Conservation (phyloP, 176 grass and related monocot species). For the Triticum dicoccoides region DNA sequence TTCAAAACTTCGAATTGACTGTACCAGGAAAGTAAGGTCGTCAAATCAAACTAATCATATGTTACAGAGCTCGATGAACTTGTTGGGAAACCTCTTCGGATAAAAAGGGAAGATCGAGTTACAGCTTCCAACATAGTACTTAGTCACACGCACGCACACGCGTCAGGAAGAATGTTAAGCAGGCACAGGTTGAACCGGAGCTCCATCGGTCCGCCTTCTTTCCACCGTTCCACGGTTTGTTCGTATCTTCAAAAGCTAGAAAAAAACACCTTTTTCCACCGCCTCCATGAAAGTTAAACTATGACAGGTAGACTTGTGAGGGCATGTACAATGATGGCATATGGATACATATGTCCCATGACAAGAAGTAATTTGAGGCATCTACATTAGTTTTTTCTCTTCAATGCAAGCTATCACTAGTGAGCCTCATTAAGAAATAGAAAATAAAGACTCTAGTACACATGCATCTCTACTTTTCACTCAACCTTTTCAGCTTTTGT, state of each 20-base stretch:
- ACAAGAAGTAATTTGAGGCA: too few relatives aligned
- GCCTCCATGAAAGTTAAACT: not conserved
- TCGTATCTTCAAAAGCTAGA: constrained; percentile 10
- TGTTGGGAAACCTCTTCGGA: constrained; percentile 6
- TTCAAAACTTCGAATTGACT: constrained; percentile 23
- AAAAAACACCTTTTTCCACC: not conserved
- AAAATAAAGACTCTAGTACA: too few relatives aligned
- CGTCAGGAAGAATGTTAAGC: not conserved
- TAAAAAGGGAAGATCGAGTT: not conserved
- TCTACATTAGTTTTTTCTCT: too few relatives aligned
- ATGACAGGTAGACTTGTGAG: not conserved
- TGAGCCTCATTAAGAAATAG: too few relatives aligned
- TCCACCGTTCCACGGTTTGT: not conserved
- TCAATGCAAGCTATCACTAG: too few relatives aligned
- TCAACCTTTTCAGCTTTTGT: too few relatives aligned
- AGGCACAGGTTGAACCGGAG: not conserved
- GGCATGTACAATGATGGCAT: too few relatives aligned
- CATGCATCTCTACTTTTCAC: too few relatives aligned
- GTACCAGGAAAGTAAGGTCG: constrained; percentile 1
- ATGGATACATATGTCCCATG: too few relatives aligned
- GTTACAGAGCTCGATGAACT: not conserved
- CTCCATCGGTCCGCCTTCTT: not conserved
- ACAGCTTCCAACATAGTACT: not conserved
- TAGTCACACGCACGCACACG: too few relatives aligned
- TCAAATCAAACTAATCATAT: constrained; percentile 6